Evolutionary conservation across 257 asterid genomes (phyloP).

Genomic region (Plantago ovata): DNA sequence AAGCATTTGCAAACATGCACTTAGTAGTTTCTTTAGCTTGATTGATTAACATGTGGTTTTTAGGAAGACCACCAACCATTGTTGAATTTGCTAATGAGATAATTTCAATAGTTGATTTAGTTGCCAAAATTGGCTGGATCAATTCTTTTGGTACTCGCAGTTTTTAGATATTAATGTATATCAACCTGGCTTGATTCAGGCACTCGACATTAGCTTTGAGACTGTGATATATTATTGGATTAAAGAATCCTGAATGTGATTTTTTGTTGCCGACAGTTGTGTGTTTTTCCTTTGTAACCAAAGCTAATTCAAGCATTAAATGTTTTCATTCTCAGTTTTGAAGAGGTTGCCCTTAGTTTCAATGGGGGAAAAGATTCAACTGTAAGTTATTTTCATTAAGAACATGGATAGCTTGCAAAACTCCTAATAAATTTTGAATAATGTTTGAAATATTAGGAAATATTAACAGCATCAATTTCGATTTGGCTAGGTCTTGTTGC

Average conservation of each 20-base stretch:
- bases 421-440: conserved; percentile 2
- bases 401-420: conserved; percentile 2
- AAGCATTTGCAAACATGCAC: no score
- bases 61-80: neutral
- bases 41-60: neutral
- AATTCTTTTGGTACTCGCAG: neutral
- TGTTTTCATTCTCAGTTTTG: conserved; percentile 44
- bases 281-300: neutral
- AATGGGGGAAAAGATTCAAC: conserved; percentile 98
- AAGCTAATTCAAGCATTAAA: conserved; percentile 12
- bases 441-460: conserved; percentile 12
- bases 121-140: neutral
- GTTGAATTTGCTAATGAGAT: conserved; percentile 1
- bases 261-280: neutral
- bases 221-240: neutral
- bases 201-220: neutral
- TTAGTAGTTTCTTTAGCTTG: neutral
- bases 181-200: conserved; percentile 8
- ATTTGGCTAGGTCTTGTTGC: conserved; percentile 68
- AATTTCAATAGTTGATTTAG: neutral
- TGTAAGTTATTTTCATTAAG: conserved; percentile 40
- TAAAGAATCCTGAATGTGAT: neutral
- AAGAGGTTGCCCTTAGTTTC: conserved; percentile 92
- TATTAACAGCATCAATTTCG: conserved; percentile 14
- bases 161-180: conserved; percentile 16